Base-by-base conservation (phyloP, 2,329 filamentous ascomycete genomes). In the Arthrobotrys sphaeroides region DNA sequence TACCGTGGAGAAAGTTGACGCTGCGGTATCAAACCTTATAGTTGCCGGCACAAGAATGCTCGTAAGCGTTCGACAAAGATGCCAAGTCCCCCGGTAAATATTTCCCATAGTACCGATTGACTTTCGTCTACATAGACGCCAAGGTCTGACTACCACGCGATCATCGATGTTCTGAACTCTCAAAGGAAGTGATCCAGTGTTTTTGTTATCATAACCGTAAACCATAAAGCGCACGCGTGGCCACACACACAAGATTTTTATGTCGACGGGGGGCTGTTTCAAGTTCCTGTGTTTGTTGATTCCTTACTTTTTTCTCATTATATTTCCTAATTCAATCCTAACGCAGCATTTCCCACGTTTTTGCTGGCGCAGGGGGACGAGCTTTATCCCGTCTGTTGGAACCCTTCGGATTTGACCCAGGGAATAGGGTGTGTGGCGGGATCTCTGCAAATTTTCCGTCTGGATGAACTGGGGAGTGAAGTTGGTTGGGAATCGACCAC, bases 271-370 rank as follows among this genome's bases (percentile, higher is more conserved):
- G 66, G 43, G 40, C 12, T 43, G 66, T 70, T 70, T 70, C 66
- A 62, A 40, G 55, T 53, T 49, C 57, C 62, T 55, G 51, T 55
- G 16, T 36, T 55, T 26, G 47, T 33, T 31, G 24, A 24, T 51
- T 33, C 47, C 26, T 53, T 53, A 28, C 33, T 26, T 55, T 61
- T 61, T 45, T 38, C 49, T 70, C 53, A 69, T 61, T 33, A 51
- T 57, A 60, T 69, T 70, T 70, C 66, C 66, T 62, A 42, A 61
- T 70, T 62, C 55, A 70, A 69, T 53, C 55, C 9, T 70, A 20
- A 60, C 26, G 26, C 66, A 55, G 64, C 55, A 70, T 70, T n/a
- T 70, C 66, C 66, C 66, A 70, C 66, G 66, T 70, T 70, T 55
- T 55, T 31, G 31, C 66, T 70, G 55, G 55, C 51, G 51, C 45